phyloP scores from a whole-genome alignment of 2,329 filamentous ascomycete species.

The Helotiales sp. region DNA sequence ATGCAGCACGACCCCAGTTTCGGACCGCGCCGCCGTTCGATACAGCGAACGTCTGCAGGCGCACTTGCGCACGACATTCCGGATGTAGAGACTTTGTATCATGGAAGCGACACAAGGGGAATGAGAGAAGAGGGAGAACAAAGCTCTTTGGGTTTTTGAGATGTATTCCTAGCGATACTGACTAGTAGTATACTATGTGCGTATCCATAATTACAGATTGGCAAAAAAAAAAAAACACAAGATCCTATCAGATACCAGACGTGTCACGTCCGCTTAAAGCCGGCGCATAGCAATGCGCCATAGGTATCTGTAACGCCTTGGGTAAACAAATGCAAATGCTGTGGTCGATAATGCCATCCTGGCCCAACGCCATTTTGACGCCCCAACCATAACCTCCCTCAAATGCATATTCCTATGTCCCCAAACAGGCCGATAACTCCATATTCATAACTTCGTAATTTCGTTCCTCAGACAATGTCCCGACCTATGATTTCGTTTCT shows the following conservation, averaged over 20 bases:
- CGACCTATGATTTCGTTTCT: not conserved
- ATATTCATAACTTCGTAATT: slow-evolving; percentile 8
- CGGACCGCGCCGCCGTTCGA: not conserved
- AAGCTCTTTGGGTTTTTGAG: not conserved
- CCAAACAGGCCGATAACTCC: not conserved
- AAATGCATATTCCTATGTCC: not conserved
- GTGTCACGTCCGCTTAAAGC: not conserved
- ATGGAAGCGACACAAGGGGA: not conserved
- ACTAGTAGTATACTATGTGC: not conserved
- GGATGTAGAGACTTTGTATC: not conserved
- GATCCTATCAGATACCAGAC: not conserved
- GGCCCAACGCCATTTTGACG: not conserved
- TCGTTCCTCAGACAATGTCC: slow-evolving; percentile 5
- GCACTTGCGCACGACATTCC: not conserved
- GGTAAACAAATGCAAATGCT: slow-evolving; percentile 1
- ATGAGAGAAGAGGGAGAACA: not conserved
- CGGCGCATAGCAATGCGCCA: not conserved
- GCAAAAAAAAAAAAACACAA: not conserved
- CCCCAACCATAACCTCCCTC: not conserved
- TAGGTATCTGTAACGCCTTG: slow-evolving; percentile 9
- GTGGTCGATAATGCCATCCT: not conserved
- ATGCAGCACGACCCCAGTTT: not conserved
- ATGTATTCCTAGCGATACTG: slow-evolving; percentile 8
- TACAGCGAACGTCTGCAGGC: not conserved
- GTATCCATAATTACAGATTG: slow-evolving; percentile 10